Percentiles rank a stretch among this genome's conserved stretches.
Evolutionary conservation across 73 alveolate genomes (phyloP).

Genomic region (Paramecium sonneborni): DNA sequence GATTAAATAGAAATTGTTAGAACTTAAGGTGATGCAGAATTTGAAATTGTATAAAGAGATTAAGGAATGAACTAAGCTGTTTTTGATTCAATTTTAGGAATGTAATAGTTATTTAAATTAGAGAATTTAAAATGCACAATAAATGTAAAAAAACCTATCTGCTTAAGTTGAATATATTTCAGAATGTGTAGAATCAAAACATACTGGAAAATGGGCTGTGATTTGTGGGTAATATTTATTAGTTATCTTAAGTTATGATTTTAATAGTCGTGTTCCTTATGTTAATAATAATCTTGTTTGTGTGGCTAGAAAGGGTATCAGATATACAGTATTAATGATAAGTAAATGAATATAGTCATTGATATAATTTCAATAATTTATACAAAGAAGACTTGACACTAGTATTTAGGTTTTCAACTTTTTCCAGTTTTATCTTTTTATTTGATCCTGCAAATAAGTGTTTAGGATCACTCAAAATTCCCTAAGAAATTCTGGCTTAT

Average conservation of each 20-base stretch:
- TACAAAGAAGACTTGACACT: neutral
- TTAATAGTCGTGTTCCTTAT: neutral
- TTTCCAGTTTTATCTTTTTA: neutral
- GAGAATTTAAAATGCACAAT: neutral
- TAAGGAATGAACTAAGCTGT: neutral
- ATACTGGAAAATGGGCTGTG: neutral
- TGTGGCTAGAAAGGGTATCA: neutral
- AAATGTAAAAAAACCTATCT: neutral
- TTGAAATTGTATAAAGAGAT: neutral
- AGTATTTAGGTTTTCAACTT: neutral
- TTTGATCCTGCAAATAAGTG: neutral
- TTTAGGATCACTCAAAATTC: neutral
- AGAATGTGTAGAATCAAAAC: neutral
- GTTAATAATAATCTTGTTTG: neutral
- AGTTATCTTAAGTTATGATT: neutral
- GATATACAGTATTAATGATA: neutral
- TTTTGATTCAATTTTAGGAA: neutral
- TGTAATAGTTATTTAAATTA: neutral
- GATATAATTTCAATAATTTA: neutral
- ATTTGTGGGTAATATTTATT: neutral
- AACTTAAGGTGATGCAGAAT: slow-evolving; percentile 16
- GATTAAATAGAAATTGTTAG: slow-evolving; percentile 12
- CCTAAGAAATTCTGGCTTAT: neutral
- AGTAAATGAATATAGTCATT: neutral
- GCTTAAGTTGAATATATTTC: neutral